These are phyloP conservation scores for Ophiocordyceps robertsii DNA, from an alignment of 2,329 filamentous ascomycete species.

Conservation along the genomic window DNA sequence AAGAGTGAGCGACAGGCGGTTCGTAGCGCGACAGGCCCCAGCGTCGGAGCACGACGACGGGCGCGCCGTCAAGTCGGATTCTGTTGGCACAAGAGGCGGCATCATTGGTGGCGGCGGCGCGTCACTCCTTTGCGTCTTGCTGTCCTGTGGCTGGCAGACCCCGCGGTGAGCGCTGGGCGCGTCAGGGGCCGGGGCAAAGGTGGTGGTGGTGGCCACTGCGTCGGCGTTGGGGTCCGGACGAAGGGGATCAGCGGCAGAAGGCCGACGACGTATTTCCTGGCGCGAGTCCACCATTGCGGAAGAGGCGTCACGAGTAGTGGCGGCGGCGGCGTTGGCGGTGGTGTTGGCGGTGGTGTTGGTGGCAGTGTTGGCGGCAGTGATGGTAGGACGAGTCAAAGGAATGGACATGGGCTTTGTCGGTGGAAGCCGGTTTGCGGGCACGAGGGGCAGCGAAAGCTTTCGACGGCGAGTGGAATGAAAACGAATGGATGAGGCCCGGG, in stretches of 20 bases:
- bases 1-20: slow-evolving; percentile 46
- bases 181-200: slow-evolving; percentile 5
- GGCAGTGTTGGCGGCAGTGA: too few species aligned
- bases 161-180: background rate
- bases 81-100: background rate
- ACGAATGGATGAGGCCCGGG: slow-evolving; percentile 21
- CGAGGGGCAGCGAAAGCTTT: slow-evolving; percentile 5
- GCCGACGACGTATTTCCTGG: slow-evolving; percentile 25
- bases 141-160: background rate
- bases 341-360: too few species aligned
- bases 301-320: background rate
- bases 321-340: too few species aligned
- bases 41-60: slow-evolving; percentile 39
- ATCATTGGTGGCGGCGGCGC: background rate
- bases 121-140: background rate
- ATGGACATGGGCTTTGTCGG: slow-evolving; percentile 4
- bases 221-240: slow-evolving; percentile 12
- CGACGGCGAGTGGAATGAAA: slow-evolving; percentile 18
- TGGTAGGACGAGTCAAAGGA: background rate
- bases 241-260: slow-evolving; percentile 22
- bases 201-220: slow-evolving; percentile 11
- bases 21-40: slow-evolving; percentile 37
- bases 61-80: slow-evolving; percentile 25
- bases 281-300: slow-evolving; percentile 15
- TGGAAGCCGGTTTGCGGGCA: slow-evolving; percentile 6